Evolutionary conservation across 1,284 basidiomycete species (phyloP), one percentile per base, ranked within the genome.

Genomic region (Inonotus hispidus): DNA sequence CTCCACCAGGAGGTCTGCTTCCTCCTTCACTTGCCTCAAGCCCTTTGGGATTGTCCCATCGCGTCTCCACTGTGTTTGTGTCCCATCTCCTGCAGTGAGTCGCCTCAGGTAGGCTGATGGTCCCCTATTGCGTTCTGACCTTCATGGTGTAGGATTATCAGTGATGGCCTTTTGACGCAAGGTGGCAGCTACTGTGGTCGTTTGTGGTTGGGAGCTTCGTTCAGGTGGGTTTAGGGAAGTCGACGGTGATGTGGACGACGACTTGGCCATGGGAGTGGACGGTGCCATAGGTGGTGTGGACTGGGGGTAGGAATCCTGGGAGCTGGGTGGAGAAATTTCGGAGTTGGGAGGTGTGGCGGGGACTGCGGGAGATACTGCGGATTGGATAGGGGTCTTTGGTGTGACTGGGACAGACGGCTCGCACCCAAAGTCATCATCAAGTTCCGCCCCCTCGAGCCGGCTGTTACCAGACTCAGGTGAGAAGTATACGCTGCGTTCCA

Each of bases 401-500:
- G 13, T 14, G 6, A 41, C 21, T 21, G 45, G 23, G 10, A 45
- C 43, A 10, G 10, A 45, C 19, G 19, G 43, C 13, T 45, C 43
- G 43, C 52, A 3, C 27, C 6, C 16, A 35, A 27, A 7, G 21
- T 25, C 16, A 35, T 35, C 49, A 7, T 53, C 32, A 13, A 25
- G n/a, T 7, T 49, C 50, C 19, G 23, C 27, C 37, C 27, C 53
- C 21, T 50, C 39, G 21, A 32, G 60, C 5, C 21, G 13, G 25
- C n/a, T 21, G n/a, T 14, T 25, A 2, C 6, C 27, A 0, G 37
- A 19, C 46, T 45, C 19, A 56, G 37, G 37, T 38, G 39, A 41
- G 39, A 67, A 67, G 23, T 21, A n/a, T 16, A 66, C 54, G 49
- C 63, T 61, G 13, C 66, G 52, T n/a, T 65, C 63, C 13, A 58